Evolutionary conservation across 768 basidiomycete genomes (phyloP).

Genomic region (Leccinellum albellum): DNA sequence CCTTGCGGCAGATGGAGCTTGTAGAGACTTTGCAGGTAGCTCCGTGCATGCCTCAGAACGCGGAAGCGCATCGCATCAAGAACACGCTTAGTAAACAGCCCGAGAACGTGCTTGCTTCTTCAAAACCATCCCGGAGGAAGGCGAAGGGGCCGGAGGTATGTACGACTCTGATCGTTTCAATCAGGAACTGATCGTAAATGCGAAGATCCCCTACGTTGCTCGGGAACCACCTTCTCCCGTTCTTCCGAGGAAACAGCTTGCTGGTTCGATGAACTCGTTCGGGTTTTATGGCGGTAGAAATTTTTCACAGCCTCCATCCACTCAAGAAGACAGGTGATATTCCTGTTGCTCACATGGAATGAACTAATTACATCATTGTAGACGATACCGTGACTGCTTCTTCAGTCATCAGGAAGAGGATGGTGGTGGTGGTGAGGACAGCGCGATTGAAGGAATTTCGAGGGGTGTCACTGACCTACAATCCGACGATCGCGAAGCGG

Average conservation of each 20-base stretch:
- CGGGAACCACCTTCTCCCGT: background rate
- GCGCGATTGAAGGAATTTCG: background rate
- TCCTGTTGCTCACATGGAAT: background rate
- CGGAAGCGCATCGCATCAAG: background rate
- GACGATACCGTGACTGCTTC: background rate
- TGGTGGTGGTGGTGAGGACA: background rate
- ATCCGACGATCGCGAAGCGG: background rate
- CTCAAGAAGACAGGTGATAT: background rate
- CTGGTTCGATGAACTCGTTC: background rate
- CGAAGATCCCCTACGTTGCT: background rate
- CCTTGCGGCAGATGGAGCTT: background rate
- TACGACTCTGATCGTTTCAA: background rate
- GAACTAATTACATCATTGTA: background rate
- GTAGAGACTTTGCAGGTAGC: background rate
- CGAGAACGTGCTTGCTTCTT: background rate
- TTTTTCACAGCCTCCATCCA: background rate
- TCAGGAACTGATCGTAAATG: background rate
- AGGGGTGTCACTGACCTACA: background rate
- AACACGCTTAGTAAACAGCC: background rate
- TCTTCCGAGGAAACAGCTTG: background rate
- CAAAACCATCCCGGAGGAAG: background rate
- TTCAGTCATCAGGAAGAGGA: background rate
- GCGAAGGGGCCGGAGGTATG: background rate
- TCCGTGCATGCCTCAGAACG: no score
- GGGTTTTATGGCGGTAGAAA: background rate